Conservation (phyloP, 805 yeast genomes). For the Sugiyamaella mastotermitis region DNA sequence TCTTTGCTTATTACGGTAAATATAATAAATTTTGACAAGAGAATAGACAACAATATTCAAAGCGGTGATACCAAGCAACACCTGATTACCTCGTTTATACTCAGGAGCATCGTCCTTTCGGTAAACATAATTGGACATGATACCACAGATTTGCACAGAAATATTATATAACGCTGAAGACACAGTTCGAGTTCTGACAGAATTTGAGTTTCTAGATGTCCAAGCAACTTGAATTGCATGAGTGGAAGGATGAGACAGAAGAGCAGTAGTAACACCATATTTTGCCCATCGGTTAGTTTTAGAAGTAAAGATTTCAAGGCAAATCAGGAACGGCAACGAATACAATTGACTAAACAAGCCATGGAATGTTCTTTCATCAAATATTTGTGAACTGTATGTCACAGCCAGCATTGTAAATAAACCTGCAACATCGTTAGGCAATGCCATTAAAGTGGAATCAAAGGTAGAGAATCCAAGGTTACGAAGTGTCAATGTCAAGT, state of each 20-base stretch:
- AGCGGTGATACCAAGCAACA: slow-evolving; percentile 21
- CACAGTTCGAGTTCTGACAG: slow-evolving; percentile 56
- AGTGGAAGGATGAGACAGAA: slow-evolving; percentile 4
- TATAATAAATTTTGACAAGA: slow-evolving; percentile 30
- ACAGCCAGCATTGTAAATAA: slow-evolving; percentile 10
- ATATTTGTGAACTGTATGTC: slow-evolving; percentile 12
- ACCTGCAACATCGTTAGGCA: slow-evolving; percentile 23
- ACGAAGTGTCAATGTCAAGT: slow-evolving; percentile 45
- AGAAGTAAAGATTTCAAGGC: slow-evolving; percentile 2
- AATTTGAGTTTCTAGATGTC: slow-evolving; percentile 56
- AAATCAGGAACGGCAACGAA: slow-evolving; percentile 11
- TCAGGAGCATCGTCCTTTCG: slow-evolving; percentile 50
- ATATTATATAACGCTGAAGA: slow-evolving; percentile 61
- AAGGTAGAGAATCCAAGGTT: slow-evolving; percentile 47
- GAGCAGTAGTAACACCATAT: slow-evolving; percentile 2
- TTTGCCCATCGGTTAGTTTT: slow-evolving; percentile 4
- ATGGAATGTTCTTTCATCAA: slow-evolving; percentile 15
- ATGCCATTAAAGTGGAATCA: slow-evolving; percentile 44
- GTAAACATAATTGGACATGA: slow-evolving; percentile 52
- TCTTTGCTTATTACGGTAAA: slow-evolving; percentile 26
- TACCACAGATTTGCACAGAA: slow-evolving; percentile 52
- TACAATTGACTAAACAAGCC: slow-evolving; percentile 14
- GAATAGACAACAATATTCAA: slow-evolving; percentile 44
- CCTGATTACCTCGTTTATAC: slow-evolving; percentile 50
- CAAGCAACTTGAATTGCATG: slow-evolving; percentile 27